These are phyloP conservation scores for Adansonia digitata DNA, from an alignment of 345 rosid species.

Conservation along the genomic window DNA sequence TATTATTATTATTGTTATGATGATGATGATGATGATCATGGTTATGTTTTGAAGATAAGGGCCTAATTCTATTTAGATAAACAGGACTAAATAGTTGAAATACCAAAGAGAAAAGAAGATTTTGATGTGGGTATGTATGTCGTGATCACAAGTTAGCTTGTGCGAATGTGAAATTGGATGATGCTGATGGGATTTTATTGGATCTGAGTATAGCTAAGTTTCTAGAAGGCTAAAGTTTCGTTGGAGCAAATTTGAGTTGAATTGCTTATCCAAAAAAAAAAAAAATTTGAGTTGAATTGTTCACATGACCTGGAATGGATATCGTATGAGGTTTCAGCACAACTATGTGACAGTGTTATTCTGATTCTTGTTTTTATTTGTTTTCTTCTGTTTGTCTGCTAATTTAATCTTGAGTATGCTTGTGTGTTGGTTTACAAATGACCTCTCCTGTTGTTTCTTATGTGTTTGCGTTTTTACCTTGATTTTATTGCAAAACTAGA, in stretches of 20 bases:
- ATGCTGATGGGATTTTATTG: background rate
- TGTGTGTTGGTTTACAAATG: background rate
- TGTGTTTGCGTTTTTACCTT: conserved; percentile 1
- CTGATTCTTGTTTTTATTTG: background rate
- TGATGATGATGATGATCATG: no score
- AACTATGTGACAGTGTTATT: background rate
- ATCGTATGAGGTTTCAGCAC: background rate
- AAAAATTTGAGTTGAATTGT: background rate
- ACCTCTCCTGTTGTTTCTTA: background rate
- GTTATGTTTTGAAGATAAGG: background rate
- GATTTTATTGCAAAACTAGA: background rate
- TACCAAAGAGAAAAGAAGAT: background rate
- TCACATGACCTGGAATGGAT: background rate
- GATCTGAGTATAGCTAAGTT: background rate
- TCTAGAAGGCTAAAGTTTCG: background rate
- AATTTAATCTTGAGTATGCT: background rate
- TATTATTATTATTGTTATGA: no score
- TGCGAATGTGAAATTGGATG: no score
- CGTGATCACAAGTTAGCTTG: no score
- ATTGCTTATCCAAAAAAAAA: no score
- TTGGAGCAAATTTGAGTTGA: background rate
- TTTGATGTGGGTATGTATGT: background rate
- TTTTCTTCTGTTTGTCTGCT: background rate
- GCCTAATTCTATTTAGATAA: background rate
- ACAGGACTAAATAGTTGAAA: background rate